A percentile compares a stretch with the other conserved stretches of the same genome.
Evolutionary conservation across 2,329 filamentous ascomycete species (phyloP).

Genomic region (Xylaria sp.): DNA sequence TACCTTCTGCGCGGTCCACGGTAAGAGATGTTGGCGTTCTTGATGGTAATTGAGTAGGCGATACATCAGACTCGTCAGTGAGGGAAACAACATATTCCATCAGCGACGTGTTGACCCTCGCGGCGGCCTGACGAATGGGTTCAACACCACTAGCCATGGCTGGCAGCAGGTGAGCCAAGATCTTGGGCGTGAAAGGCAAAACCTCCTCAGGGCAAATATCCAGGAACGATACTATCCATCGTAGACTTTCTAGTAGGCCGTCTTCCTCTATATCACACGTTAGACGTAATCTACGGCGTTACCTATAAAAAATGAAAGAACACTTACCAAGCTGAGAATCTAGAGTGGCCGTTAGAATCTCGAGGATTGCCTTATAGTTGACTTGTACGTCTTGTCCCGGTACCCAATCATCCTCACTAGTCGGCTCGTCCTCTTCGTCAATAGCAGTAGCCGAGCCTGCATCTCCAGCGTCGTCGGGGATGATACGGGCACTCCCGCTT

Average conservation of each 20-base stretch:
- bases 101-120: conserved; percentile 87
- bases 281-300: conserved; percentile 29
- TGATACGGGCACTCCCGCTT: conserved; percentile 68
- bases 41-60: conserved; percentile 53
- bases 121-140: conserved; percentile 86
- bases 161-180: conserved; percentile 90
- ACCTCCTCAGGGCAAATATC: conserved; percentile 98
- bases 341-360: conserved; percentile 90
- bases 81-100: conserved; percentile 96
- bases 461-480: conserved; percentile 70
- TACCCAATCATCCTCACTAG: conserved; percentile 92
- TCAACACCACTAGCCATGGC: conserved; percentile 94
- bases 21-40: conserved; percentile 55
- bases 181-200: conserved; percentile 90
- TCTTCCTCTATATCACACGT: conserved; percentile 76
- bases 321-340: conserved; percentile 79
- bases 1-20: conserved; percentile 59
- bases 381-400: conserved; percentile 97
- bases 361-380: conserved; percentile 89
- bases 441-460: conserved; percentile 66
- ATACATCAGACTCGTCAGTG: conserved; percentile 72
- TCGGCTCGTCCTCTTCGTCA: conserved; percentile 67
- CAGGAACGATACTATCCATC: conserved; percentile 96
- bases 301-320: conserved; percentile 11
- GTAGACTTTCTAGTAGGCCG: conserved; percentile 87